Percentiles rank a stretch among this genome's conserved stretches.
Conservation (phyloP, 108 stramenopile genomes). For the Conticribra guillardii region DNA sequence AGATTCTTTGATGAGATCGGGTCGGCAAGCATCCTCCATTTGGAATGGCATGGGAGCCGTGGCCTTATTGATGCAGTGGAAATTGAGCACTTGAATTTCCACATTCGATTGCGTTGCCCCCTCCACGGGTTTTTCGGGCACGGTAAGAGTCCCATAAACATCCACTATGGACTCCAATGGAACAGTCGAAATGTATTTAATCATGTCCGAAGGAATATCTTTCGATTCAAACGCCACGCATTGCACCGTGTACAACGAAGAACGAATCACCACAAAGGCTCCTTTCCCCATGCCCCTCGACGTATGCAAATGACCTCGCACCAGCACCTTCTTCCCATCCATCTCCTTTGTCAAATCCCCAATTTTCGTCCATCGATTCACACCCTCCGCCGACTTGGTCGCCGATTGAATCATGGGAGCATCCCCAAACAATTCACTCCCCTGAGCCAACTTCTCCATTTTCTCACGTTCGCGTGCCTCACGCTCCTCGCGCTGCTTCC, state of each 20-base stretch:
- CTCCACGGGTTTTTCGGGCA: conserved; percentile 84
- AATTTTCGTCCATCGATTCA: conserved; percentile 81
- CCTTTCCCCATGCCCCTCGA: conserved; percentile 92
- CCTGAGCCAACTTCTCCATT: conserved; percentile 72
- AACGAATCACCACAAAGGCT: conserved; percentile 94
- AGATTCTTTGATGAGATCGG: conserved; percentile 78
- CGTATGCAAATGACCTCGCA: conserved; percentile 90
- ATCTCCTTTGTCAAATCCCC: conserved; percentile 71
- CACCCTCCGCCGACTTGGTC: conserved; percentile 44
- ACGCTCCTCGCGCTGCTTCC: conserved; percentile 77
- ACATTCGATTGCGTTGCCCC: conserved; percentile 93
- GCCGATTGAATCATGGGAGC: conserved; percentile 80
- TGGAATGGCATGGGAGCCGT: conserved; percentile 90
- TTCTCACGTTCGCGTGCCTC: conserved; percentile 83
- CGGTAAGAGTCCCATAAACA: conserved; percentile 80
- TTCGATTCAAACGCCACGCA: conserved; percentile 86
- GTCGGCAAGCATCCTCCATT: conserved; percentile 97
- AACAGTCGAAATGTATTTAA: conserved; percentile 92
- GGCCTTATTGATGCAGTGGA: conserved; percentile 91
- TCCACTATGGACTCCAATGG: conserved; percentile 96
- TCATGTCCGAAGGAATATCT: conserved; percentile 84
- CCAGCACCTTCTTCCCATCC: conserved; percentile 80
- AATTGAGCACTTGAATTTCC: conserved; percentile 87
- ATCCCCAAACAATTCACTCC: conserved; percentile 84
- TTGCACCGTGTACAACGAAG: conserved; percentile 92